These are phyloP conservation scores for Saccharomyces paradoxus DNA, from an alignment of 805 yeast genomes.

Conservation along the genomic window DNA sequence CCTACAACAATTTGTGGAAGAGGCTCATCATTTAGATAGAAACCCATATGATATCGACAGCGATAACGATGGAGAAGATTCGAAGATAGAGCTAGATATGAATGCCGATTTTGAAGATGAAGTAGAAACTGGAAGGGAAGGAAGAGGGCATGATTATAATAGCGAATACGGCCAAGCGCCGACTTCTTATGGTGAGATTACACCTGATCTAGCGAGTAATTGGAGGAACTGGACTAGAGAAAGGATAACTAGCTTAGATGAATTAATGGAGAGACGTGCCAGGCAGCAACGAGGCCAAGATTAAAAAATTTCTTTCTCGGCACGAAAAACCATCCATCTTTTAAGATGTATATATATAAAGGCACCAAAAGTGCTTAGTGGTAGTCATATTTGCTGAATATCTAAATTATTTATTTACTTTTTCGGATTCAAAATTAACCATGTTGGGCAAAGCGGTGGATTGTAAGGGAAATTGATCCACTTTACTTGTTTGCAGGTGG, in stretches of 20 bases:
- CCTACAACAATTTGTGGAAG: slow-evolving; percentile 21
- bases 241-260: slow-evolving; percentile 10
- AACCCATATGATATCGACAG: slow-evolving; percentile 18
- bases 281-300: slow-evolving; percentile 9
- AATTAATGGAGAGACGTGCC: slow-evolving; percentile 3
- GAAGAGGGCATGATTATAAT: background rate
- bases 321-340: background rate
- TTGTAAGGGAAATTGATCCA: slow-evolving; percentile 47
- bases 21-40: slow-evolving; percentile 13
- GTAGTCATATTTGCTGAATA: slow-evolving; percentile 1
- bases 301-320: background rate
- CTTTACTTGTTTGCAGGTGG: slow-evolving; percentile 70
- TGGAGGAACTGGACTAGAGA: slow-evolving; percentile 5
- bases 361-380: background rate
- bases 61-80: slow-evolving; percentile 31
- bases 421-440: slow-evolving; percentile 12
- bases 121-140: slow-evolving; percentile 5
- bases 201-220: slow-evolving; percentile 8
- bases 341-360: background rate
- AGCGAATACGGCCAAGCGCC: background rate
- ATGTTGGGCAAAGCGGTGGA: slow-evolving; percentile 19
- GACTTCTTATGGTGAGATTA: background rate
- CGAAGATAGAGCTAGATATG: slow-evolving; percentile 27
- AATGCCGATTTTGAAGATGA: slow-evolving; percentile 10
- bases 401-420: background rate